These are phyloP conservation scores for Colletotrichum tropicale DNA, from an alignment of 2,329 filamentous ascomycete genomes.

Conservation along the genomic window DNA sequence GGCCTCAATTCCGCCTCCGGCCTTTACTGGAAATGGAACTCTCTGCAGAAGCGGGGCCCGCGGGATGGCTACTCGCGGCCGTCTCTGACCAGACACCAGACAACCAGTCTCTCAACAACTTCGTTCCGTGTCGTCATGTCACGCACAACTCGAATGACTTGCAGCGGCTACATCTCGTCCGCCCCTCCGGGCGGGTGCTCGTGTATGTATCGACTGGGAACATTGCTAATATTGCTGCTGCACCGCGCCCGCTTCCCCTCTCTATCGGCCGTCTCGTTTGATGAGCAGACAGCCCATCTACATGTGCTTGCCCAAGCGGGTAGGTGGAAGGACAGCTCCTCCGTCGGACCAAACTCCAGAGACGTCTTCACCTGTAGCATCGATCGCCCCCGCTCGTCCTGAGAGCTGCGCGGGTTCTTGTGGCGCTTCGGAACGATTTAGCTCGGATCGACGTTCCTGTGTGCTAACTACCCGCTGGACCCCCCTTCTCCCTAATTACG, in stretches of 20 bases:
- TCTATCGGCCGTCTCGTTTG: neutral
- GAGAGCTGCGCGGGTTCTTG: neutral
- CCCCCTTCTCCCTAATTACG: slow-evolving; percentile 6
- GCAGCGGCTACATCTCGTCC: slow-evolving; percentile 13
- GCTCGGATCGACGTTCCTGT: slow-evolving; percentile 13
- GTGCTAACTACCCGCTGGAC: slow-evolving; percentile 7
- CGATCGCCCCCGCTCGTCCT: neutral
- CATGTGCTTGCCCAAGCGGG: neutral
- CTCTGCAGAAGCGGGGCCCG: slow-evolving; percentile 10
- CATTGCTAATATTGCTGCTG: neutral
- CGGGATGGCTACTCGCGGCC: neutral
- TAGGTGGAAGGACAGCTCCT: neutral
- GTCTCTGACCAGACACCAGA: neutral
- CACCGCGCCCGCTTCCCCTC: slow-evolving; percentile 3
- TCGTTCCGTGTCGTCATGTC: slow-evolving; percentile 9
- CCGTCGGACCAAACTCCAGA: neutral
- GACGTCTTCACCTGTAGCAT: neutral
- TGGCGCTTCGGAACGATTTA: slow-evolving; percentile 11
- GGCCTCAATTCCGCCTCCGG: slow-evolving; percentile 8
- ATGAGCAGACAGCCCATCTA: neutral
- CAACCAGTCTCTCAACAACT: neutral
- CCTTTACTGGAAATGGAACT: slow-evolving; percentile 11
- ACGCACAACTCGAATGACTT: slow-evolving; percentile 18
- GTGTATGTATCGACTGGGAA: neutral
- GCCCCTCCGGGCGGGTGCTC: neutral